Evolutionary conservation across 768 basidiomycete genomes (phyloP), one percentile per base, ranked within the genome.

Genomic region (Auricularia auricula-judae): DNA sequence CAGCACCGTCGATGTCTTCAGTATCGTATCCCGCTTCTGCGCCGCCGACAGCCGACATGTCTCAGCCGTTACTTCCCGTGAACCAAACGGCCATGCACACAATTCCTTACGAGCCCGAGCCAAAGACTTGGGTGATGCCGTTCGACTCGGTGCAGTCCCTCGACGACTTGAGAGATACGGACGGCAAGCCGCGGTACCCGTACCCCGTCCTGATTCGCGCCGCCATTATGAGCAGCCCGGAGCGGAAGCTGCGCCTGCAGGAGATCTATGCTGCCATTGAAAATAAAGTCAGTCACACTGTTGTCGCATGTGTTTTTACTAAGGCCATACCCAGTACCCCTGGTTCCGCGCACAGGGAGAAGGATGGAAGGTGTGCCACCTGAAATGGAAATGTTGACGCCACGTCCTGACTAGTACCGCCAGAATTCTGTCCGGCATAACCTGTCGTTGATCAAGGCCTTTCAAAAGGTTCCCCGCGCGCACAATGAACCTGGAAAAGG

Each of bases 401-500:
- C 18, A 54, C 53, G 29, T 59, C 56, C 29, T 59, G 56, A 51
- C 47, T 18, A 21, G 47, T 18, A 51, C 47, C 47, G 47, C 47
- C 56, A 82, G 82, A 80, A 79, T 63, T 83, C 82, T 0, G 81
- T 83, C 33, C 74, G 82, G 1, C 82, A 83, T 64, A 83, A 79
- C 62, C 71, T 83, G 0, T 83, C 82, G 3, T 65, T 83, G n/a
- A 79, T 82, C 65, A 80, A 82, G 53, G 79, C 83, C n/a, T 89
- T 90, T 72, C 70, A 73, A 18, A 77, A 79, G n/a, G 74, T 79
- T 1, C 75, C 77, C 1, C 80, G 87, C 12, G 84, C 86, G 0
- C 82, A 87, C 63, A 85, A 83, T 0, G 86, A 88, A 68, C 86
- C 86, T 0, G 87, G 87, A 0, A 88, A 88, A 67, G 87, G 87